These are phyloP conservation scores for Pichia occidentalis DNA, from an alignment of 805 yeast genomes.

Conservation along the genomic window DNA sequence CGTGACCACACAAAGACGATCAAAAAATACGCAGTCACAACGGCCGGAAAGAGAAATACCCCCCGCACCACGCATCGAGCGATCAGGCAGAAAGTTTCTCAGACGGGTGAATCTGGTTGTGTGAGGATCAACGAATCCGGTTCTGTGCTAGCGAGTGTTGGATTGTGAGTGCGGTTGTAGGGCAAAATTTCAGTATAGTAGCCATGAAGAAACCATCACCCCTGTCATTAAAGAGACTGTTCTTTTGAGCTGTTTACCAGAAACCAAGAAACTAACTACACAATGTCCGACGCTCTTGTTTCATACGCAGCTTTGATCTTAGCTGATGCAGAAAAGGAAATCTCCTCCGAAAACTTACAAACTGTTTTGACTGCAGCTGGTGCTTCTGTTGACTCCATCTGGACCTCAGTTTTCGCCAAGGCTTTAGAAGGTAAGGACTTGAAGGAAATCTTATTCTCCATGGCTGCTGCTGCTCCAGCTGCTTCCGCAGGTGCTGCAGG, in stretches of 20 bases:
- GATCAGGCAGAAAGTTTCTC: no score
- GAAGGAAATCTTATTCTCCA: constrained; percentile 56
- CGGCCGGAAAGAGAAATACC: no score
- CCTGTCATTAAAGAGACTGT: no score
- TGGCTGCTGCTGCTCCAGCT: constrained; percentile 70
- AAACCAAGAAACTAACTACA: constrained; percentile 11
- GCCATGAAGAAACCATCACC: no score
- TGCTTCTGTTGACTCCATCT: constrained; percentile 71
- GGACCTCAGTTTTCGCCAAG: constrained; percentile 86
- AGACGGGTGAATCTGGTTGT: no score
- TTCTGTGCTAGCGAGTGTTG: no score
- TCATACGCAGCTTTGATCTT: constrained; percentile 98
- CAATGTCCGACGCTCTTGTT: constrained; percentile 90
- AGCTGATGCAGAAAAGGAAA: constrained; percentile 94
- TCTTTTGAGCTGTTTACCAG: no score
- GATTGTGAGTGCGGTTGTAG: no score
- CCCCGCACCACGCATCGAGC: no score
- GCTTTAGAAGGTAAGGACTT: constrained; percentile 80
- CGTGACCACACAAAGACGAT: not conserved
- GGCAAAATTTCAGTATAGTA: no score
- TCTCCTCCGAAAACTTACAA: constrained; percentile 72
- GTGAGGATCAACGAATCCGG: no score
- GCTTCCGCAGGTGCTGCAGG: constrained; percentile 59
- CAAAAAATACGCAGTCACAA: constrained; percentile 8
- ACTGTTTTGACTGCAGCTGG: constrained; percentile 78